Evolutionary conservation across 352 stramenopile genomes (phyloP), one percentile per base, ranked within the genome.

Genomic region (Saprolegnia diclina): DNA sequence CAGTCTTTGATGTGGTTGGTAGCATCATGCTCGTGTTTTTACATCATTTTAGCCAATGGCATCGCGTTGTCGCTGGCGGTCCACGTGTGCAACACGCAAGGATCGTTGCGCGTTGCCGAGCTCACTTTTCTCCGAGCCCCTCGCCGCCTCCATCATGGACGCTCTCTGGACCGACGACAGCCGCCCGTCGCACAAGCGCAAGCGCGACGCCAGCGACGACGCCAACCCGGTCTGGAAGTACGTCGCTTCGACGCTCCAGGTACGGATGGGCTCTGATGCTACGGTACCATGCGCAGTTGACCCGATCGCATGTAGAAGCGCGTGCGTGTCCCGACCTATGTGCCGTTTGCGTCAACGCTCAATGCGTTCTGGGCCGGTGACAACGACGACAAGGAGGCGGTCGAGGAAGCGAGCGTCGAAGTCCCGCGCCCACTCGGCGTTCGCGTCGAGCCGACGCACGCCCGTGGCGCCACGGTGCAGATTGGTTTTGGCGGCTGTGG

Each of bases 401-500:
- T 6, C 29, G 48, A 38, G 24, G 35, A 48, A 6, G 32, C 53
- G 22, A 29, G 16, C 10, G 19, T 29, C 18, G 22, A 11, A 6
- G 26, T 69, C 0, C 63, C 63, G 18, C 29, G 44, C 6, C 63
- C 63, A n/a, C 21, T 69, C 7, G 18, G 22, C 22, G 13, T 26
- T 3, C 52, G 35, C 24, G 19, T 59, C 35, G 52, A 42, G 19
- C 52, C 52, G 35, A 19, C 52, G 35, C 35, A 59, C 35, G 24
- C 52, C 35, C 52, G 35, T 16, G 24, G 35, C n/a, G 35, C 13
- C 3, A 59, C 52, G 11, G 52, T 59, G 35, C 83, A 92, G 64
- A 81, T 92, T 42, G 82, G 82, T 22, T 92, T 92, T 71, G 84
- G 84, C 44, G 84, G 84, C 55, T 92, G 84, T 50, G 84, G 84